Evolutionary conservation across 768 basidiomycete genomes (phyloP).

Genomic region (Mycena vulgaris): DNA sequence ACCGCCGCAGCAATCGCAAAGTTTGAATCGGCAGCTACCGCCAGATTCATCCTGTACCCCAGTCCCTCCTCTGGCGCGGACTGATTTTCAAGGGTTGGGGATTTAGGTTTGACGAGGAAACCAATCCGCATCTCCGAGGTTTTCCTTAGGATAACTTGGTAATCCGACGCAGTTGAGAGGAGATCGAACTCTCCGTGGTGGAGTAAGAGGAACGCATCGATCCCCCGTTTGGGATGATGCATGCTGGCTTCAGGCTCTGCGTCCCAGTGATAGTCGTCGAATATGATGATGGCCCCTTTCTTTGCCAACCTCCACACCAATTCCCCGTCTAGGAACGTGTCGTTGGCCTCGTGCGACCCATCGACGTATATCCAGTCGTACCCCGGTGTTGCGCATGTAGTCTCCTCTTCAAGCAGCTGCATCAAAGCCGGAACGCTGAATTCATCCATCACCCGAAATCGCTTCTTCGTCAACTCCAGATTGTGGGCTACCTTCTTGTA

Average conservation of each 20-base stretch:
- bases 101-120: conserved; percentile 50
- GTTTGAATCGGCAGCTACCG: conserved; percentile 56
- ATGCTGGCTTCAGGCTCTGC: conserved; percentile 62
- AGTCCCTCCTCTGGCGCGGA: conserved; percentile 30
- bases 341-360: conserved; percentile 72
- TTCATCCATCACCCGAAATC: conserved; percentile 61
- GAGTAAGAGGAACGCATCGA: conserved; percentile 68
- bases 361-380: conserved; percentile 76
- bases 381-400: conserved; percentile 51
- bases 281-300: conserved; percentile 66
- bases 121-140: conserved; percentile 67
- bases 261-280: conserved; percentile 73
- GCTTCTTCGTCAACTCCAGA: conserved; percentile 59
- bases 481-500: conserved; percentile 63
- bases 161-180: conserved; percentile 44
- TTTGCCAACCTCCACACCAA: conserved; percentile 69
- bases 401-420: conserved; percentile 64
- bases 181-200: conserved; percentile 66
- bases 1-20: conserved; percentile 68
- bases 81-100: conserved; percentile 28
- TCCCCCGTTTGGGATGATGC: conserved; percentile 70
- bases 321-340: conserved; percentile 74
- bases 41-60: conserved; percentile 66
- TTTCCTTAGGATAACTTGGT: conserved; percentile 71
- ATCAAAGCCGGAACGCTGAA: conserved; percentile 70